A percentile compares a stretch with the other conserved stretches of the same genome.
Evolutionary conservation across 2,329 filamentous ascomycete genomes (phyloP).

Genomic region (Apiospora marii): DNA sequence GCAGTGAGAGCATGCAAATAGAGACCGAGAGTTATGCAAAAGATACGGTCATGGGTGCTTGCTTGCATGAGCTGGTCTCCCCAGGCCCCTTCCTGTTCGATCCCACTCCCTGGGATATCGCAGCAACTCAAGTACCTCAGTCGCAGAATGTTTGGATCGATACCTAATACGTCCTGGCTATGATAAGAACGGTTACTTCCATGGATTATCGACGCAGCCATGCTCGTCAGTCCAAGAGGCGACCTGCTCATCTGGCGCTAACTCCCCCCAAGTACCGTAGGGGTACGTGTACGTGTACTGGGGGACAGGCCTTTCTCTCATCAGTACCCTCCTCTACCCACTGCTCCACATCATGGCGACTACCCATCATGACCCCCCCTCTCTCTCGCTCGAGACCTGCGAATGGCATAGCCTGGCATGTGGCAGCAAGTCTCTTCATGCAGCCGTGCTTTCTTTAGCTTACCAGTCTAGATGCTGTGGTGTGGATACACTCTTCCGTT

Average conservation of each 20-base stretch:
- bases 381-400: neutral
- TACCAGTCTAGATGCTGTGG: slow-evolving; percentile 18
- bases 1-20: neutral
- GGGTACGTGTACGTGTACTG: slow-evolving; percentile 15
- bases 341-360: slow-evolving; percentile 16
- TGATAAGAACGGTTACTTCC: slow-evolving; percentile 17
- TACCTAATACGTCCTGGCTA: slow-evolving; percentile 16
- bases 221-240: slow-evolving; percentile 17
- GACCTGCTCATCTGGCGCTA: slow-evolving; percentile 6
- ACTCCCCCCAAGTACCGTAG: slow-evolving; percentile 11
- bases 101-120: slow-evolving; percentile 9
- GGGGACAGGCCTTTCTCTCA: neutral
- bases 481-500: slow-evolving; percentile 23
- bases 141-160: slow-evolving; percentile 18
- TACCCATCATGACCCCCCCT: slow-evolving; percentile 3
- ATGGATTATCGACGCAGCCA: slow-evolving; percentile 16
- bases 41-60: neutral
- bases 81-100: slow-evolving; percentile 1
- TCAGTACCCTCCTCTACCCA: slow-evolving; percentile 9
- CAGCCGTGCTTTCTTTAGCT: slow-evolving; percentile 23
- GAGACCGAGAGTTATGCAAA: neutral
- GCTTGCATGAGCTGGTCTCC: slow-evolving; percentile 19
- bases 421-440: slow-evolving; percentile 23
- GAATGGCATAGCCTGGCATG: slow-evolving; percentile 21
- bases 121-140: slow-evolving; percentile 15